Evolutionary conservation across 2,329 filamentous ascomycete genomes (phyloP).

Genomic region (Calonectria hawksworthii): DNA sequence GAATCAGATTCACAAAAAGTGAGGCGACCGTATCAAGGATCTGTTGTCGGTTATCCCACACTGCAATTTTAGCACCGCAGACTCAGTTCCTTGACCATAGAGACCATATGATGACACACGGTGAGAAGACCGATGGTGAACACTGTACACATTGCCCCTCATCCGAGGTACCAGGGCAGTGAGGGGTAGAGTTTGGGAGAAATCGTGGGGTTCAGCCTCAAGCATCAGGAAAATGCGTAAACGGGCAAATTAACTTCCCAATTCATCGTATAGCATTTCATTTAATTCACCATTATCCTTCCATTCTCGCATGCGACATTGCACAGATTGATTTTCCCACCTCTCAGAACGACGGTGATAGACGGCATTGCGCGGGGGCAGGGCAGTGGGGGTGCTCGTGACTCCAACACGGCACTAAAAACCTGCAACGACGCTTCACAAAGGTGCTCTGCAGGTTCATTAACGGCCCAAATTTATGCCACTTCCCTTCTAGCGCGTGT

Average conservation of each 20-base stretch:
- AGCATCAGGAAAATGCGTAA: neutral
- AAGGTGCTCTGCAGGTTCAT: neutral
- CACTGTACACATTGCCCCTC: neutral
- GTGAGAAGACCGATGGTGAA: neutral
- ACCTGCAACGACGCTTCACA: neutral
- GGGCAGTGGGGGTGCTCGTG: neutral
- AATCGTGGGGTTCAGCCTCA: neutral
- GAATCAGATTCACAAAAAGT: too few relatives aligned
- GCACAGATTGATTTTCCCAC: neutral
- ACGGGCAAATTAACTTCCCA: neutral
- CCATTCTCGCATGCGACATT: neutral
- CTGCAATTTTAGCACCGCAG: neutral
- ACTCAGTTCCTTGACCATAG: neutral
- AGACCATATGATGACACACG: neutral
- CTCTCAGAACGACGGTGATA: conserved; percentile 15
- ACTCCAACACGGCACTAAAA: neutral
- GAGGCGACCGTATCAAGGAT: too few relatives aligned
- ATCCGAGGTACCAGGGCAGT: neutral
- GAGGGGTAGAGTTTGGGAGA: neutral
- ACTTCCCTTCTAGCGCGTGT: neutral
- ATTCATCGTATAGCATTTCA: neutral
- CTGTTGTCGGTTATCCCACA: too few relatives aligned
- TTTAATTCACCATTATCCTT: neutral
- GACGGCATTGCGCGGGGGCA: conserved; percentile 24
- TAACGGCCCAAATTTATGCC: neutral